Conservation (phyloP, 805 yeast species). For the Kodamaea leandrae region DNA sequence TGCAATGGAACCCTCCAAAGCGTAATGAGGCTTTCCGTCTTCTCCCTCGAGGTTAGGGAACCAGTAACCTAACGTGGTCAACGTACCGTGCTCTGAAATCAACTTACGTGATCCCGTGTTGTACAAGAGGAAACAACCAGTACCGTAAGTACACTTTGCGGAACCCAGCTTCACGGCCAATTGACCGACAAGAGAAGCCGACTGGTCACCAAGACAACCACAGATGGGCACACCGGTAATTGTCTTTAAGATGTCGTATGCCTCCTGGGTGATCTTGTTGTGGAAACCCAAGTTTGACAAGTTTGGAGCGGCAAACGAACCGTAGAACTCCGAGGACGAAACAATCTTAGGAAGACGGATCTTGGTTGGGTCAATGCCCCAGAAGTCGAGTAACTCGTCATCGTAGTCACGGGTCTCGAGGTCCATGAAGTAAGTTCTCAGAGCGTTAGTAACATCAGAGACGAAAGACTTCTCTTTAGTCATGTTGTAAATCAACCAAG, state of each 20-base stretch:
- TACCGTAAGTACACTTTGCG: slow-evolving; percentile 95
- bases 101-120: slow-evolving; percentile 78
- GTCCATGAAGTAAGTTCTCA: slow-evolving; percentile 88
- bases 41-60: slow-evolving; percentile 61
- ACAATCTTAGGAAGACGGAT: slow-evolving; percentile 72
- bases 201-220: slow-evolving; percentile 93
- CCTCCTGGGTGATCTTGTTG: slow-evolving; percentile 50
- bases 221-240: slow-evolving; percentile 69
- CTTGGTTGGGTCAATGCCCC: slow-evolving; percentile 71
- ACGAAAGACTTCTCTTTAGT: slow-evolving; percentile 68
- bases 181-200: slow-evolving; percentile 92
- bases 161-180: slow-evolving; percentile 78
- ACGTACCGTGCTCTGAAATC: slow-evolving; percentile 73
- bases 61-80: slow-evolving; percentile 90
- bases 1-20: slow-evolving; percentile 93
- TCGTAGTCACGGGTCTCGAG: slow-evolving; percentile 74
- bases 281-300: slow-evolving; percentile 51
- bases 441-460: slow-evolving; percentile 88
- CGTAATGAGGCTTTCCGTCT: slow-evolving; percentile 67
- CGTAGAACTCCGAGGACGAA: slow-evolving; percentile 76
- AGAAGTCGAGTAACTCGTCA: slow-evolving; percentile 67
- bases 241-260: slow-evolving; percentile 46
- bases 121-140: slow-evolving; percentile 88
- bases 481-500: slow-evolving; percentile 87
- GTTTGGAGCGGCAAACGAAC: slow-evolving; percentile 64